Evolutionary conservation across 1,139 yeast genomes (phyloP).

Genomic region (Taphrina pruni): DNA sequence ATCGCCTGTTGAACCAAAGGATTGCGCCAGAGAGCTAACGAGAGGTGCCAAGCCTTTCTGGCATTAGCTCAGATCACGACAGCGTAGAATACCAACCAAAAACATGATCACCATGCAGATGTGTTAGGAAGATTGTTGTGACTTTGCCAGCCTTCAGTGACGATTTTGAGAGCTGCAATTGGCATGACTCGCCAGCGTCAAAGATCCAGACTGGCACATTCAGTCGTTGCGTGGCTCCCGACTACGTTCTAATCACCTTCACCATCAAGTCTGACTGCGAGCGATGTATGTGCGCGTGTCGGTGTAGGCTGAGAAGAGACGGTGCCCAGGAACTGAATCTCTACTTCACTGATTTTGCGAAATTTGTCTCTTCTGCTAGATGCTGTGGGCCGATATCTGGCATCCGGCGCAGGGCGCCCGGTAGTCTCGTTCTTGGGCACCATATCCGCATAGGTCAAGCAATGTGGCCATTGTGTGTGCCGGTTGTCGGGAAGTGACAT

Average conservation of each 20-base stretch:
- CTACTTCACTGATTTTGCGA: slow-evolving; percentile 13
- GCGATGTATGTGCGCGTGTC: slow-evolving; percentile 37
- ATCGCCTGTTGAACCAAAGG: neutral
- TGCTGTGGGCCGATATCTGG: neutral
- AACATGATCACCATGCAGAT: slow-evolving; percentile 41
- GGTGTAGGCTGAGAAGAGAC: slow-evolving; percentile 38
- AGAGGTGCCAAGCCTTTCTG: slow-evolving; percentile 28
- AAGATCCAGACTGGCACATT: slow-evolving; percentile 27
- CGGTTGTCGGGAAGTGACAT: neutral
- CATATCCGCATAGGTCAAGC: slow-evolving; percentile 23
- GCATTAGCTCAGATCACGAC: neutral
- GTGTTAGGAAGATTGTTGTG: slow-evolving; percentile 34
- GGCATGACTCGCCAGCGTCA: slow-evolving; percentile 37
- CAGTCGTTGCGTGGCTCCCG: neutral
- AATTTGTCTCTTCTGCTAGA: neutral
- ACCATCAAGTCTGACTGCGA: slow-evolving; percentile 33
- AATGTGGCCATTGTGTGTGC: slow-evolving; percentile 2
- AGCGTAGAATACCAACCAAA: slow-evolving; percentile 10
- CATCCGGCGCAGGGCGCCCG: too few species aligned
- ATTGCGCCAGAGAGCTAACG: slow-evolving; percentile 27
- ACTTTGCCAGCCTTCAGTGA: slow-evolving; percentile 27
- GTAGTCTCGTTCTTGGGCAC: slow-evolving; percentile 11
- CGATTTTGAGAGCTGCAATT: slow-evolving; percentile 29
- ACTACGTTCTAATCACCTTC: slow-evolving; percentile 8
- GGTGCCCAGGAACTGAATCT: slow-evolving; percentile 35